These are phyloP conservation scores for Pseudogymnoascus sp. DNA, from an alignment of 2,329 filamentous ascomycete genomes.

Conservation along the genomic window DNA sequence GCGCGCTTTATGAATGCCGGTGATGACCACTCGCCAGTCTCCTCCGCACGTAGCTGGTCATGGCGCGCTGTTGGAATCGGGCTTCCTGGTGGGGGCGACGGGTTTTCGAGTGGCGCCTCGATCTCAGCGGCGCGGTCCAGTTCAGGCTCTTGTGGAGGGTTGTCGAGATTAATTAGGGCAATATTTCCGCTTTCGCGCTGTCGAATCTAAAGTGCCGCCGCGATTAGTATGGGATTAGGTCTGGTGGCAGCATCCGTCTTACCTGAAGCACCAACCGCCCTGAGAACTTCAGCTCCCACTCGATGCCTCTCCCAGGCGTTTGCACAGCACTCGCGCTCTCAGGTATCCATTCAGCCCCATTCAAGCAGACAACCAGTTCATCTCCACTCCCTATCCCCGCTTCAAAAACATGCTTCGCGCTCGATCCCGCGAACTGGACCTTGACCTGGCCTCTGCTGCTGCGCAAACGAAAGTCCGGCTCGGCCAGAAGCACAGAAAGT, in stretches of 20 bases:
- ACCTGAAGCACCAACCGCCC: constrained; percentile 43
- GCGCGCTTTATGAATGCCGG: constrained; percentile 72
- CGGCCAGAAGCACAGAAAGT: constrained; percentile 72
- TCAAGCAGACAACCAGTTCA: constrained; percentile 59
- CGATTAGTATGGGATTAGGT: constrained; percentile 14
- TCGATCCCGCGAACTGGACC: constrained; percentile 62
- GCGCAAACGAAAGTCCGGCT: constrained; percentile 75
- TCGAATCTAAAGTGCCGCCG: constrained; percentile 33
- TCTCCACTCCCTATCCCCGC: constrained; percentile 71
- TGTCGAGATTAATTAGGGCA: constrained; percentile 46
- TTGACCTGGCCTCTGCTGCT: constrained; percentile 72
- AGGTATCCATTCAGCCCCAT: constrained; percentile 54
- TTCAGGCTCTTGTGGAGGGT: constrained; percentile 25
- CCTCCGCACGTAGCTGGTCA: constrained; percentile 30
- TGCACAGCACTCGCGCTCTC: constrained; percentile 30
- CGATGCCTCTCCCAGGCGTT: constrained; percentile 43
- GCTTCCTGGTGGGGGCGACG: constrained; percentile 14
- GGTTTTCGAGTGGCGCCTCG: constrained; percentile 20
- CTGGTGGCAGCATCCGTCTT: constrained; percentile 14
- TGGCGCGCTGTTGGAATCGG: constrained; percentile 25
- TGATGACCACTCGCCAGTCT: constrained; percentile 55
- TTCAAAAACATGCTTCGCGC: constrained; percentile 60
- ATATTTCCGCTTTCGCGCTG: constrained; percentile 40
- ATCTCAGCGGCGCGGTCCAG: constrained; percentile 13
- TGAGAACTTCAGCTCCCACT: constrained; percentile 51